Base-by-base conservation (phyloP, 805 yeast genomes). In the Debaryomyces prosopidis region DNA sequence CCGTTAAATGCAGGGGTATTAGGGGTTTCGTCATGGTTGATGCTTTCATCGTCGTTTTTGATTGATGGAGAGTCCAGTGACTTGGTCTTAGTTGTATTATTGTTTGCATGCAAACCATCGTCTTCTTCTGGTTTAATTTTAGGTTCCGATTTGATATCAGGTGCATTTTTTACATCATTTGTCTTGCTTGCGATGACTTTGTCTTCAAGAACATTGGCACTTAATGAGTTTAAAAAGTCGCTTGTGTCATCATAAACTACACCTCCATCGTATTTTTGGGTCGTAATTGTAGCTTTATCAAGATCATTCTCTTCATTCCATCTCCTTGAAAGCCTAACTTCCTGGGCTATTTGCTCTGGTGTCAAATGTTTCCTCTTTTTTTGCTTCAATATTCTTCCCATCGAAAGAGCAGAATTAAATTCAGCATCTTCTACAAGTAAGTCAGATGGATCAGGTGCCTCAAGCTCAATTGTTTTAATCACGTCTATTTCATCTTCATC, bases 241-340 rank as follows among this genome's bases (percentile, higher is more conserved):
- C 61, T 59, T 1, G 77, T 77, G 18, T 69, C 77, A 51, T 77
- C 77, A 18, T 75, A 59, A 1, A 70, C 63, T 18, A 73, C 20
- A 2, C 36, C 56, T 32, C 41, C 44, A 5, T 42, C 48, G 5
- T 31, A 14, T 11, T 33, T 26, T 12, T 39, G 15, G 2, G 40
- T 31, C 5, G 45, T 44, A 48, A 47, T 50, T 1, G 45, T 17
- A 3, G 33, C 30, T 14, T 42, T 48, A 17, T 57, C 59, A 33
- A 46, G 16, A 7, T 46, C 47, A 19, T 52, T 50, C 36, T 53
- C 54, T 57, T 6, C 52, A 44, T 53, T 59, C 43, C 42, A 47
- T 36, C 56, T 49, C 38, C 46, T 51, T 47, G 47, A 52, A 56
- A 38, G 54, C 18, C 59, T 54, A 4, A 78, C 60, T 40, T 75